Conservation (phyloP, 192 early-diverging fungal species). For the Coemansia sp. region DNA sequence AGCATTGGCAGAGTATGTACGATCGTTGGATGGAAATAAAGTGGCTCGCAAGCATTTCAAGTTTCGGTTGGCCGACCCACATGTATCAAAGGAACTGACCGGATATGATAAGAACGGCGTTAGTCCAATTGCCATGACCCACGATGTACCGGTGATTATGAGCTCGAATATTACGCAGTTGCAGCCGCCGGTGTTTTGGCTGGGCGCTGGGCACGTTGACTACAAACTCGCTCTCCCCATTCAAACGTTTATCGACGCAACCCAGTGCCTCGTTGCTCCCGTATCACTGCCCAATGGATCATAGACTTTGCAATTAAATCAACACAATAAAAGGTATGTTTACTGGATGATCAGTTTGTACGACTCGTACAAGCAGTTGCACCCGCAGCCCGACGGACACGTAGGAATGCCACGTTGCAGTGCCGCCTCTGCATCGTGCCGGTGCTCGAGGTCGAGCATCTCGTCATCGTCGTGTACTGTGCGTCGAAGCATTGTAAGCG, state of each 20-base stretch:
- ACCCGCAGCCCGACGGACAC: slow-evolving; percentile 48
- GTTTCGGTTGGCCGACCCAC: slow-evolving; percentile 67
- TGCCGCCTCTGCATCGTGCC: background rate
- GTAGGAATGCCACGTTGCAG: slow-evolving; percentile 35
- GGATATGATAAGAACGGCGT: slow-evolving; percentile 74
- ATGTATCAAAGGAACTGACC: slow-evolving; percentile 65
- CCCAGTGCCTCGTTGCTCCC: slow-evolving; percentile 26
- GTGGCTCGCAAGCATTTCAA: slow-evolving; percentile 77
- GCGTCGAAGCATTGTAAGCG: slow-evolving; percentile 2
- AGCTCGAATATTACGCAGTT: slow-evolving; percentile 62
- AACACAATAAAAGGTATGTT: background rate
- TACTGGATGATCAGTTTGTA: slow-evolving; percentile 18
- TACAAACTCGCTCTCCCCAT: slow-evolving; percentile 79
- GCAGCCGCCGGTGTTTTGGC: slow-evolving; percentile 65
- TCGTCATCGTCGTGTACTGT: slow-evolving; percentile 1
- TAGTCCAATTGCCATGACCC: slow-evolving; percentile 64
- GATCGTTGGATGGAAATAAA: slow-evolving; percentile 51
- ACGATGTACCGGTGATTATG: slow-evolving; percentile 65
- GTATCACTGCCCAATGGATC: slow-evolving; percentile 18
- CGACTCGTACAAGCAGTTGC: slow-evolving; percentile 46
- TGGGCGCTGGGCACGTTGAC: slow-evolving; percentile 83
- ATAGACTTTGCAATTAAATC: background rate
- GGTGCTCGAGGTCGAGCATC: slow-evolving; percentile 1
- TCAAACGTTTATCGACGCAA: slow-evolving; percentile 57
- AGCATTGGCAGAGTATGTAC: slow-evolving; percentile 65